phyloP scores from a whole-genome alignment of 106 monocot species.

The Acorus calamus region DNA sequence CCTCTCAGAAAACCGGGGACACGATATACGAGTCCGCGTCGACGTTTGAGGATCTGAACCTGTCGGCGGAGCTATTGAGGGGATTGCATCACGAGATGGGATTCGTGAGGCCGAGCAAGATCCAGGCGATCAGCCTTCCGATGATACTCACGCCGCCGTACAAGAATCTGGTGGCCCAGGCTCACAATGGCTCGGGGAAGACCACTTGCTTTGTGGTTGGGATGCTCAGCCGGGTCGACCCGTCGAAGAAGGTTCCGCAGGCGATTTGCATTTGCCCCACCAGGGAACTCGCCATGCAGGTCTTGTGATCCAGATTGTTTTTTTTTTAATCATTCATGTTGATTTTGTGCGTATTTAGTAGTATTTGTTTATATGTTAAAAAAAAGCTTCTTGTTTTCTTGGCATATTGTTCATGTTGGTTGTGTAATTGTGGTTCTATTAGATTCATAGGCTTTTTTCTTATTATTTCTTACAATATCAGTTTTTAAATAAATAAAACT shows the following conservation, averaged over 20 bases:
- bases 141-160: slow-evolving; percentile 91
- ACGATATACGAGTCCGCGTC: slow-evolving; percentile 68
- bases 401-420: too few species aligned
- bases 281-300: slow-evolving; percentile 75
- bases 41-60: slow-evolving; percentile 69
- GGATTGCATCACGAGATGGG: slow-evolving; percentile 86
- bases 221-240: slow-evolving; percentile 86
- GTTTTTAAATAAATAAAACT: too few species aligned
- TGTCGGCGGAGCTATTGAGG: slow-evolving; percentile 63
- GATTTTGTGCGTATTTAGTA: neutral
- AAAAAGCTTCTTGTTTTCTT: too few species aligned
- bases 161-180: slow-evolving; percentile 87
- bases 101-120: slow-evolving; percentile 85
- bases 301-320: slow-evolving; percentile 1
- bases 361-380: neutral
- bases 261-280: slow-evolving; percentile 94
- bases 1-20: slow-evolving; percentile 38
- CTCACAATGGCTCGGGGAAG: slow-evolving; percentile 95
- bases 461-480: too few species aligned
- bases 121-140: slow-evolving; percentile 83
- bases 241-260: slow-evolving; percentile 48
- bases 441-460: too few species aligned
- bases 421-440: too few species aligned
- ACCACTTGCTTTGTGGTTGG: slow-evolving; percentile 97
- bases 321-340: neutral